phyloP scores from a whole-genome alignment of 768 basidiomycete genomes.

The Asterophora lycoperdoides region DNA sequence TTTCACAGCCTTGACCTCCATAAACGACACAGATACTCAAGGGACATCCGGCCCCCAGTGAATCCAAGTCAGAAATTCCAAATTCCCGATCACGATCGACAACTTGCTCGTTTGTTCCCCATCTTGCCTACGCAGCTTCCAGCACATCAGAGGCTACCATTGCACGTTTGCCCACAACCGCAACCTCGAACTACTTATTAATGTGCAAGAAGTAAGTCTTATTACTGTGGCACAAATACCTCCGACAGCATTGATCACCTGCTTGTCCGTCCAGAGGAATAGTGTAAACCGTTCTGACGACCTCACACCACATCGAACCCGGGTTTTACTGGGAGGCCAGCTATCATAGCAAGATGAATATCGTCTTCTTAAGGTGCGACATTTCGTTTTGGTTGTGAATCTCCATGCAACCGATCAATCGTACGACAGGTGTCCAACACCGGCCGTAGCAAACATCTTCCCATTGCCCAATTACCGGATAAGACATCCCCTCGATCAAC shows the following conservation, averaged over 20 bases:
- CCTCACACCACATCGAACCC: constrained; percentile 23
- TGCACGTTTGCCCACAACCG: constrained; percentile 35
- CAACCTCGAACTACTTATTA: constrained; percentile 33
- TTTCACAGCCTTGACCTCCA: constrained; percentile 24
- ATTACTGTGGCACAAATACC: background rate
- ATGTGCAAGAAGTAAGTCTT: constrained; percentile 30
- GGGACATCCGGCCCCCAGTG: no score
- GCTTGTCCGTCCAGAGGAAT: constrained; percentile 26
- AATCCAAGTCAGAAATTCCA: constrained; percentile 18
- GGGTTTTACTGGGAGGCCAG: constrained; percentile 33
- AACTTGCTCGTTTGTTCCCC: background rate
- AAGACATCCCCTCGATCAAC: constrained; percentile 24
- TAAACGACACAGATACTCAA: constrained; percentile 26
- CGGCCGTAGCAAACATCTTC: constrained; percentile 29
- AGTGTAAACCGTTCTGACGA: constrained; percentile 30
- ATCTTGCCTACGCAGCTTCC: constrained; percentile 19
- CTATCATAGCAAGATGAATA: constrained; percentile 29
- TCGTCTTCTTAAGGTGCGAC: constrained; percentile 31
- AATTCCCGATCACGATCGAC: background rate
- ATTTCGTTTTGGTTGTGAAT: background rate
- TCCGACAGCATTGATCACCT: background rate
- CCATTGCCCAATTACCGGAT: constrained; percentile 24
- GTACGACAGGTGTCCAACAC: constrained; percentile 28
- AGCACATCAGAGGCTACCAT: constrained; percentile 32
- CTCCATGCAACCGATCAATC: background rate